A percentile compares a stretch with the other conserved stretches of the same genome.
Conservation (phyloP, 2,329 filamentous ascomycete genomes). For the Cordyceps cateniannulata region DNA sequence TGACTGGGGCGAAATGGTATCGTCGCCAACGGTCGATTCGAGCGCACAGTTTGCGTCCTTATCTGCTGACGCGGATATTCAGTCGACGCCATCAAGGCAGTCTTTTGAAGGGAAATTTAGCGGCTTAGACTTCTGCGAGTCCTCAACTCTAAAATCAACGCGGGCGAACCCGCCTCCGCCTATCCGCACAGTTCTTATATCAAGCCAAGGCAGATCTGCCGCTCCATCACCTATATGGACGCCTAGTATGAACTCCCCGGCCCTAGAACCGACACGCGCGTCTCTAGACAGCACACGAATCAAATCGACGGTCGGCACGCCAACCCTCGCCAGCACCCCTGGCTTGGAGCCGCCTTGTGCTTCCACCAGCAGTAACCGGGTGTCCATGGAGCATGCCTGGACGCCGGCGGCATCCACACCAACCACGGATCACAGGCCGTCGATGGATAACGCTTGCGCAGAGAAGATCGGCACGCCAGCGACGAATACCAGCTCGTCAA, state of each 20-base stretch:
- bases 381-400: neutral
- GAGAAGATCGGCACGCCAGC: too few species aligned
- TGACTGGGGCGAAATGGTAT: constrained; percentile 57
- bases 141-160: neutral
- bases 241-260: neutral
- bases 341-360: neutral
- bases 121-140: neutral
- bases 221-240: constrained; percentile 3
- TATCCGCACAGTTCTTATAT: neutral
- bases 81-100: neutral
- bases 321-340: neutral
- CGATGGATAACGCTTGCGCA: neutral
- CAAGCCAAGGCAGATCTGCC: neutral
- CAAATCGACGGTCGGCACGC: neutral
- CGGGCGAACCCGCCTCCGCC: neutral
- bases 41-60: neutral
- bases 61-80: neutral
- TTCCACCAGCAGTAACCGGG: neutral
- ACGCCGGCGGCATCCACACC: neutral
- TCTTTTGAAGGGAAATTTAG: neutral
- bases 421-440: neutral
- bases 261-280: neutral
- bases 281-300: neutral
- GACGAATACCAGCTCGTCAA: neutral
- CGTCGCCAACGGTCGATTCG: constrained; percentile 21